Evolutionary conservation across 441 rosid genomes (phyloP), one percentile per base, ranked within the genome.

Genomic region (Jatropha podagrica): DNA sequence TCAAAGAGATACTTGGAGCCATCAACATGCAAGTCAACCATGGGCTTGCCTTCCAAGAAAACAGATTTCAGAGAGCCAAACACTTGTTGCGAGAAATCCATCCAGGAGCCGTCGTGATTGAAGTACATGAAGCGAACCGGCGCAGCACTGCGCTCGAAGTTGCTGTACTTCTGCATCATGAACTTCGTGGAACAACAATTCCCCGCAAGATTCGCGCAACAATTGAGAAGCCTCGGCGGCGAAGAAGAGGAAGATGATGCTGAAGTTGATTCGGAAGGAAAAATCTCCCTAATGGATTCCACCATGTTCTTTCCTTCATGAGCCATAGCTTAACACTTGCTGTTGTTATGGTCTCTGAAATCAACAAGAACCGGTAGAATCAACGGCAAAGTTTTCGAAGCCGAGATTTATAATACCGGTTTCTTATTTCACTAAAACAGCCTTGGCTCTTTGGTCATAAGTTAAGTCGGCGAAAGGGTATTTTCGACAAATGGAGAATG

Each of bases 81-180:
- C 49, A 84, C 83, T 9, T 66, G 84, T 38, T 3, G 12, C 4
- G 86, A 40, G 77, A 88, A 80, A 68, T 86, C 81, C 10, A 55
- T 5, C 90, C 92, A 86, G 46, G 55, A 62, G 32, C 83, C 82
- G 20, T 82, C 76, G 14, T 68, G 64, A 65, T 55, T 54, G 26
- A 65, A 84, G 82, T 74, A 85, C 82, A 86, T 82, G 56, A 88
- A 58, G 81, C 85, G 77, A 26, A 58, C 67, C 3, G 86, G 89
- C 40, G 52, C 51, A 2, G 73, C 81, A 14, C 85, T 86, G 48
- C 77, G 60, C 42, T 23, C 54, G 75, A 84, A 85, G 65, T 77
- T 85, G 55, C 23, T 51, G 42, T 54, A 66, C 73, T 81, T 83
- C 66, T 68, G 75, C 26, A 56, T 18, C 55, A 27, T 3, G 51